A percentile compares a stretch with the other conserved stretches of the same genome.
phyloP scores from a whole-genome alignment of 2,329 filamentous ascomycete genomes.

The Clarireedia paspali region DNA sequence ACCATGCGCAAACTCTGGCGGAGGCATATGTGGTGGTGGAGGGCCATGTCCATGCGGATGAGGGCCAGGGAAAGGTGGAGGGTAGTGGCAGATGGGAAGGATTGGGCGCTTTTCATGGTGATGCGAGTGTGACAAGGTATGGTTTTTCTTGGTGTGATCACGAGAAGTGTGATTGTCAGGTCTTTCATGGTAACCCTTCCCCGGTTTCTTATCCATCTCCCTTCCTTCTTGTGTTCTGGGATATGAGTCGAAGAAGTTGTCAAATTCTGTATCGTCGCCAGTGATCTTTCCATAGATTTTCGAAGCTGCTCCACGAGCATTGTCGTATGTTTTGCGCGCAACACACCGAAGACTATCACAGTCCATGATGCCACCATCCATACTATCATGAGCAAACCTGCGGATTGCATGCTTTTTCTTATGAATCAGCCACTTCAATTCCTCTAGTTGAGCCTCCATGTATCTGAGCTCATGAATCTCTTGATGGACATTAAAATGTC shows the following conservation, averaged over 20 bases:
- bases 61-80: constrained; percentile 12
- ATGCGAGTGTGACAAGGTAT: constrained; percentile 22
- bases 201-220: not conserved
- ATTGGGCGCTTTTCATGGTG: constrained; percentile 16
- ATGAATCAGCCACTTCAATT: constrained; percentile 36
- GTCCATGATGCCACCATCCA: constrained; percentile 28
- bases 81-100: constrained; percentile 25
- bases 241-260: constrained; percentile 7
- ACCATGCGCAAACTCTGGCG: no score
- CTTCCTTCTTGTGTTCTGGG: not conserved
- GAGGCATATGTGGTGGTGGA: no score
- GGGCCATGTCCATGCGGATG: no score
- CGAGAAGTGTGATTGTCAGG: constrained; percentile 12
- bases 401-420: constrained; percentile 32
- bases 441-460: constrained; percentile 35
- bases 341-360: constrained; percentile 39
- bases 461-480: constrained; percentile 39
- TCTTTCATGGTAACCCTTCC: not conserved
- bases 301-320: constrained; percentile 32
- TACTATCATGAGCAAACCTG: constrained; percentile 31
- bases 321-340: constrained; percentile 21
- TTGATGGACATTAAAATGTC: constrained; percentile 30
- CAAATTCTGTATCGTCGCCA: constrained; percentile 10
- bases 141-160: constrained; percentile 18
- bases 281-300: constrained; percentile 28